A percentile compares a stretch with the other conserved stretches of the same genome.
Conservation (phyloP, 228 moss, liverwort and hornwort species). For the Sphagnum magellanicum region DNA sequence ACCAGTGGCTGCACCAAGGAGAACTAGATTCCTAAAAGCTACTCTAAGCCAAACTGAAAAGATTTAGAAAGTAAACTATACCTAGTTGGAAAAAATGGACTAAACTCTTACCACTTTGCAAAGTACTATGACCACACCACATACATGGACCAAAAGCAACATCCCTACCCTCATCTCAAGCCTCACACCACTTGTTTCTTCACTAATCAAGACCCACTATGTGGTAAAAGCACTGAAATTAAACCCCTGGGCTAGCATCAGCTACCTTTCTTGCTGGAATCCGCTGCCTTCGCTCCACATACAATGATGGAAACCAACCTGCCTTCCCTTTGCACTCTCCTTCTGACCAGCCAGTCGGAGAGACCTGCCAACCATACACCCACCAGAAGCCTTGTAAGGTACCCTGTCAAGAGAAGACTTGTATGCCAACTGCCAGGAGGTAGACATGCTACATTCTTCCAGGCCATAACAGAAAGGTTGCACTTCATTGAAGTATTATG, state of each 20-base stretch:
- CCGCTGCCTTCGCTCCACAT: conserved; percentile 39
- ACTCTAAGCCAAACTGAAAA: not conserved
- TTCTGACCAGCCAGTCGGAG: conserved; percentile 43
- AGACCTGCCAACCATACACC: conserved; percentile 13
- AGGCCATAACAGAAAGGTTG: too few species aligned
- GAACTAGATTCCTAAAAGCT: not conserved
- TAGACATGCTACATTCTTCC: too few species aligned
- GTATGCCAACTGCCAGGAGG: too few species aligned
- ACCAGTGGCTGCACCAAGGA: not conserved
- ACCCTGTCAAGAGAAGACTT: too few species aligned
- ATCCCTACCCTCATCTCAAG: not conserved
- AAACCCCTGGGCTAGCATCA: conserved; percentile 21
- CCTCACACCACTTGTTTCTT: not conserved
- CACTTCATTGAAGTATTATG: too few species aligned
- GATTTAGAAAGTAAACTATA: not conserved
- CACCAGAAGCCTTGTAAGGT: not conserved
- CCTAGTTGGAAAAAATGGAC: not conserved
- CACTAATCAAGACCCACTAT: not conserved
- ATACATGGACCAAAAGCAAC: not conserved
- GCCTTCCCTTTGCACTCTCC: conserved; percentile 49
- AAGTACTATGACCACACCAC: not conserved
- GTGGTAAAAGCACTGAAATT: not conserved
- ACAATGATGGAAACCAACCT: conserved; percentile 47
- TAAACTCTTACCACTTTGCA: not conserved
- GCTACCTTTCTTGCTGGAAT: conserved; percentile 47